Percentiles rank a stretch among this genome's conserved stretches.
These are phyloP conservation scores for Cercospora canescens DNA, from an alignment of 2,329 filamentous ascomycete species.

Conservation along the genomic window DNA sequence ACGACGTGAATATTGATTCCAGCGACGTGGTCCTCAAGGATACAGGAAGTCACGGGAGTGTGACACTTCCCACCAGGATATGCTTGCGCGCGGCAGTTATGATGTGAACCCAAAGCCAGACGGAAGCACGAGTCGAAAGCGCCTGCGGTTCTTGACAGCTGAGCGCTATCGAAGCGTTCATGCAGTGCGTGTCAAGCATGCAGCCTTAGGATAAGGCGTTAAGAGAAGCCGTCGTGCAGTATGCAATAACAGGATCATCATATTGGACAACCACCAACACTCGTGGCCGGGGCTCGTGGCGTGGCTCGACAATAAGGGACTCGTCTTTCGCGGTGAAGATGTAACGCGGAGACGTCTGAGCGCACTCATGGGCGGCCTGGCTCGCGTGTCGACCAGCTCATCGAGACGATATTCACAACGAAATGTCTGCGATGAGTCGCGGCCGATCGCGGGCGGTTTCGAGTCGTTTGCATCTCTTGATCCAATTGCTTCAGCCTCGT, in stretches of 20 bases:
- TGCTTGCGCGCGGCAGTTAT: constrained; percentile 1
- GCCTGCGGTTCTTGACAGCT: not conserved
- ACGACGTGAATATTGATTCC: not conserved
- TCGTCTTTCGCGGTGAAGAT: not conserved
- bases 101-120: not conserved
- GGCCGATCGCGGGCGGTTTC: not conserved
- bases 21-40: constrained; percentile 1
- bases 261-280: constrained; percentile 10
- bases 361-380: not conserved
- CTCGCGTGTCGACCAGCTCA: not conserved
- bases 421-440: constrained; percentile 6
- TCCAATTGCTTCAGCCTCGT: not conserved
- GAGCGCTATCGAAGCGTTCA: constrained; percentile 1
- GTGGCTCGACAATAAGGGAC: constrained; percentile 4
- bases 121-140: not conserved
- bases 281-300: constrained; percentile 2
- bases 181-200: constrained; percentile 13
- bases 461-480: constrained; percentile 1
- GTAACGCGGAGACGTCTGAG: constrained; percentile 13
- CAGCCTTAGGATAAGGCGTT: constrained; percentile 8
- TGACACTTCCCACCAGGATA: constrained; percentile 14
- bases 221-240: not conserved
- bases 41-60: constrained; percentile 3
- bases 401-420: not conserved
- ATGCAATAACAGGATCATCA: constrained; percentile 19